Base-by-base conservation (phyloP, 371 early-diverging fungal species). In the Mucor velutinosus region DNA sequence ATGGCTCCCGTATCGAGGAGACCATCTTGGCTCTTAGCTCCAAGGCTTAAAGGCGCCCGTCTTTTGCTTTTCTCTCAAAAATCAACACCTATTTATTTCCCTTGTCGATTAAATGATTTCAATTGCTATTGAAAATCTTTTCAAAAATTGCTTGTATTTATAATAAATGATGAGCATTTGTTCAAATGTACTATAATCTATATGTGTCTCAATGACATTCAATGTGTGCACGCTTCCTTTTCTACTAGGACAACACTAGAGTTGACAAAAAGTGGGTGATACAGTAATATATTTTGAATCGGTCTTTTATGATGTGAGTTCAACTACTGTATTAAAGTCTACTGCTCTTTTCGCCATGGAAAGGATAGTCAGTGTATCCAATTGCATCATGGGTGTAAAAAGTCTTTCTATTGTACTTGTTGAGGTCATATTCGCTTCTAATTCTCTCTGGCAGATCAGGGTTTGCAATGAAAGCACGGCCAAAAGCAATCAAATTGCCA, bases 341-440 rank as follows among this genome's bases (percentile, higher is more conserved):
- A 35, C 57, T 57, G 19, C 7, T 56, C 14, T 30, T 43, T 30
- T 64, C 64, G 32, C 23, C 57, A 43, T 69, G 62, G 15, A 65
- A 66, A 14, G 72, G 72, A 49, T 75, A 75, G 53, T 72, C 76
- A 7, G 62, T 75, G 23, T 75, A 75, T 0, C 70, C 76, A 25
- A 63, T 62, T 10, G 64, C 67, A 39, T 41, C 65, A 33, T 61
- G 47, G 5, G 58, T 60, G n/a, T 69, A 72, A 60, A 75, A 75
- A 1, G 72, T 72, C 19, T 27, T 47, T 45, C 72, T 69, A 15
- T 72, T 41, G 21, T 75, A 75, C 10, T 49, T 58, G 58, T 69
- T 75, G 7, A 72, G 58, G 12, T 55, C 21, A 12, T 49, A 60
- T 2, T 62, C 19, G 17, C 60, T 45, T 10, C 60, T 32, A 5